Conservation (phyloP, 2,329 filamentous ascomycete species). For the Trichoderma afroharzianum region DNA sequence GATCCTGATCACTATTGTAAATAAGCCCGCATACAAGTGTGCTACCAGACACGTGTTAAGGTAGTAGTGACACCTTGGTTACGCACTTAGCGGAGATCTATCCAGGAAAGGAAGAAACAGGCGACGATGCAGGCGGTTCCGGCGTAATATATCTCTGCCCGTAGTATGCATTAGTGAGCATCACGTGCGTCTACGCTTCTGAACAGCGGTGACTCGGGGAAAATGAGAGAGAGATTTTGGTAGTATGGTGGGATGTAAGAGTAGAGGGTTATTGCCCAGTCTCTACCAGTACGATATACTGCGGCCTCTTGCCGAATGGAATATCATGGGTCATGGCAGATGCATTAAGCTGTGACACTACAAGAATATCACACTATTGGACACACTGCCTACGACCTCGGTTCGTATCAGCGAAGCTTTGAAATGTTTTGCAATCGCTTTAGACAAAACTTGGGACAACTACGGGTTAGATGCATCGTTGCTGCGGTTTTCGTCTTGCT, state of each 20-base stretch:
- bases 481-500: too few relatives aligned
- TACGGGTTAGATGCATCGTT: too few relatives aligned
- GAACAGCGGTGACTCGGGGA: not conserved
- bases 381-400: too few relatives aligned
- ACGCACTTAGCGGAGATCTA: not conserved
- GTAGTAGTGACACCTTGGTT: not conserved
- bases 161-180: not conserved
- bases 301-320: too few relatives aligned
- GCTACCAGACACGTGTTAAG: not conserved
- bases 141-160: not conserved
- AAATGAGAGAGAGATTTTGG: not conserved
- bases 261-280: too few relatives aligned
- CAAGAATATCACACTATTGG: too few relatives aligned
- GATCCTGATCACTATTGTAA: not conserved
- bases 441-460: too few relatives aligned
- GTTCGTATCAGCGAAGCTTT: too few relatives aligned
- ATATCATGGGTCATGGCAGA: too few relatives aligned
- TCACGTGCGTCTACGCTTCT: not conserved
- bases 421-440: too few relatives aligned
- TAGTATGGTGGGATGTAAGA: not conserved
- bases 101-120: not conserved
- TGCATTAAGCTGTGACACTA: too few relatives aligned
- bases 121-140: not conserved
- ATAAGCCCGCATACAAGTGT: not conserved
- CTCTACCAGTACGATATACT: too few relatives aligned